These are phyloP conservation scores for Sugiyamaella japonica DNA, from an alignment of 1,139 yeast species.

Conservation along the genomic window DNA sequence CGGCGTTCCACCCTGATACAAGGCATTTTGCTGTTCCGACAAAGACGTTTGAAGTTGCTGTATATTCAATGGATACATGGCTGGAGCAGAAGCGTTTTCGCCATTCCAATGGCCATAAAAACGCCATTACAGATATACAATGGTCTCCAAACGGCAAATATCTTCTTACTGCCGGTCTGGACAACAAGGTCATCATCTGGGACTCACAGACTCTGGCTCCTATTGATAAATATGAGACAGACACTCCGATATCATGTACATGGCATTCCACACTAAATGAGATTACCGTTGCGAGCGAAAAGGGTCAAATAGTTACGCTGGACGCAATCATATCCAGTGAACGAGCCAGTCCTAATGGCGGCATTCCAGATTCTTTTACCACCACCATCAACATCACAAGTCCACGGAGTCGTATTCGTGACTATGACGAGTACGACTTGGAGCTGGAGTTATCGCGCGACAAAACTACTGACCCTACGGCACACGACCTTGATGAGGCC, in stretches of 20 bases:
- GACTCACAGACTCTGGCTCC: constrained; percentile 37
- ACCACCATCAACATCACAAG: background rate
- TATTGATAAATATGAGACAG: constrained; percentile 26
- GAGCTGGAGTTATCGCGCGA: constrained; percentile 35
- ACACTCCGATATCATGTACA: constrained; percentile 29
- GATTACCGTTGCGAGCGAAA: constrained; percentile 37
- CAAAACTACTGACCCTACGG: constrained; percentile 25
- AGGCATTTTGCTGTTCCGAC: constrained; percentile 60
- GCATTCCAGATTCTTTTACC: background rate
- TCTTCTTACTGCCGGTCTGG: constrained; percentile 55
- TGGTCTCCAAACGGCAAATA: constrained; percentile 63
- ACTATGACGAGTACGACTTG: constrained; percentile 21
- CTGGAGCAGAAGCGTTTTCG: constrained; percentile 19
- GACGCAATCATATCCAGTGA: constrained; percentile 21
- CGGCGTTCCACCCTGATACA: constrained; percentile 66
- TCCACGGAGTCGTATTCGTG: constrained; percentile 6
- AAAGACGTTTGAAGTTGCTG: constrained; percentile 41
- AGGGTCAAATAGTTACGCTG: constrained; percentile 39
- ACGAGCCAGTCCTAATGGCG: constrained; percentile 10
- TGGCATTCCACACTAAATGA: constrained; percentile 44
- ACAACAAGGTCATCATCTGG: constrained; percentile 58
- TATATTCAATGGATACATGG: constrained; percentile 35
- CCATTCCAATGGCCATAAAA: constrained; percentile 36
- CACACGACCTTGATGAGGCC: constrained; percentile 35
- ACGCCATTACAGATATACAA: constrained; percentile 51